Conservation (phyloP, 2,329 filamentous ascomycete genomes). For the Pseudocercospora pini-densiflorae region DNA sequence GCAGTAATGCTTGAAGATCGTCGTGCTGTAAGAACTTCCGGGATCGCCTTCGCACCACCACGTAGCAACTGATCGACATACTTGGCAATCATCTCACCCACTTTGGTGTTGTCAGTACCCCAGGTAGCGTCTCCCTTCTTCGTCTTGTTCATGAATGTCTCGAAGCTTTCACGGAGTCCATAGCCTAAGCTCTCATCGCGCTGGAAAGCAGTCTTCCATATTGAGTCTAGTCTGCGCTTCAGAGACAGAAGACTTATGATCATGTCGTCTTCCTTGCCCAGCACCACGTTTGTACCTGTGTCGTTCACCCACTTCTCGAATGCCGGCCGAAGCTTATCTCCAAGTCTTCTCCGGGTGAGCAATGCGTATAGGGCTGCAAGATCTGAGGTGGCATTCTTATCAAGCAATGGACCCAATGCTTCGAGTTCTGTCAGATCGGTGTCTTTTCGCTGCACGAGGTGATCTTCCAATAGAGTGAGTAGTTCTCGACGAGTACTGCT, state of each 20-base stretch:
- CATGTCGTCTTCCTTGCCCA: constrained; percentile 81
- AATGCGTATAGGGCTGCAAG: constrained; percentile 79
- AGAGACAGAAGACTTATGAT: constrained; percentile 80
- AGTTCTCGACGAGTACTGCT: constrained; percentile 79
- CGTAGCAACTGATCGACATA: constrained; percentile 89
- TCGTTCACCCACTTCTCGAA: constrained; percentile 80
- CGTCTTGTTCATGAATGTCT: constrained; percentile 87
- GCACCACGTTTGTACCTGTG: constrained; percentile 77
- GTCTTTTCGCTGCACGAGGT: constrained; percentile 71
- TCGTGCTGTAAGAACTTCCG: constrained; percentile 62
- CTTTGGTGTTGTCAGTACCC: constrained; percentile 85
- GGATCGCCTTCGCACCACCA: constrained; percentile 83
- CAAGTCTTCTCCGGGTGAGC: constrained; percentile 72
- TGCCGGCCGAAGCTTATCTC: constrained; percentile 69
- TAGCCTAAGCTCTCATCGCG: constrained; percentile 78
- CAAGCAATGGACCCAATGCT: constrained; percentile 74
- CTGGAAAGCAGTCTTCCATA: constrained; percentile 77
- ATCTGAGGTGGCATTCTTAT: constrained; percentile 69
- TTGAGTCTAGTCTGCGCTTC: constrained; percentile 76
- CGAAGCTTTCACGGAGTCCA: constrained; percentile 82
- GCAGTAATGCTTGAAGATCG: constrained; percentile 47
- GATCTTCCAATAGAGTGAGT: constrained; percentile 72
- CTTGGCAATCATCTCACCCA: constrained; percentile 98
- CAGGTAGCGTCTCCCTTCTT: constrained; percentile 73
- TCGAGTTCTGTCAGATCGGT: constrained; percentile 46